phyloP scores from a whole-genome alignment of 208 protist species.

The Acanthamoeba healyi region DNA sequence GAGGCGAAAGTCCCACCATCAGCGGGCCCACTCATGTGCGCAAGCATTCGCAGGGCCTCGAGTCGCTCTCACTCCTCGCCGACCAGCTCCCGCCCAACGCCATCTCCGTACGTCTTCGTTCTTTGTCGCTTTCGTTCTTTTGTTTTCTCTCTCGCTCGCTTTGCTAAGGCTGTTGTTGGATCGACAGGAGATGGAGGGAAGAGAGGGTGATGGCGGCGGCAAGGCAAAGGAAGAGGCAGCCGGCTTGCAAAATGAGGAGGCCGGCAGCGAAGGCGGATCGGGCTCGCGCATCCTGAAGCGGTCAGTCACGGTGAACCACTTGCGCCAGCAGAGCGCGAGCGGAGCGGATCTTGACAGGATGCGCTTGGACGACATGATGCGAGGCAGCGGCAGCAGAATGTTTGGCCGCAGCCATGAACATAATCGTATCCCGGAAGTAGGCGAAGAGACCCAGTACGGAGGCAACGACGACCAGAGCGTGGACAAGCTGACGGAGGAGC shows the following conservation, averaged over 20 bases:
- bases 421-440: neutral
- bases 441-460: neutral
- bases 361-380: neutral
- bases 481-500: slow-evolving; percentile 32
- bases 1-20: neutral
- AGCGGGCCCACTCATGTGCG: neutral
- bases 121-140: slow-evolving; percentile 27
- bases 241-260: neutral
- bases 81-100: slow-evolving; percentile 1
- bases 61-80: neutral
- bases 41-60: slow-evolving; percentile 11
- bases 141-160: neutral
- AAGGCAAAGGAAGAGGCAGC: neutral
- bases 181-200: neutral
- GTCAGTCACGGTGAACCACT: slow-evolving; percentile 25
- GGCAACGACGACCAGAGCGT: neutral
- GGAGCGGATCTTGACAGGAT: neutral
- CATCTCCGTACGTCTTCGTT: neutral
- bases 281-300: slow-evolving; percentile 6
- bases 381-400: neutral
- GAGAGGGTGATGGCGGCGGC: neutral
- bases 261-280: neutral
- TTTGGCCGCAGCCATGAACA: neutral
- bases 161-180: neutral
- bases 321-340: slow-evolving; percentile 1